A percentile compares a stretch with the other conserved stretches of the same genome.
These are phyloP conservation scores for Calonectria henricotiae DNA, from an alignment of 2,329 filamentous ascomycete species.

Conservation along the genomic window DNA sequence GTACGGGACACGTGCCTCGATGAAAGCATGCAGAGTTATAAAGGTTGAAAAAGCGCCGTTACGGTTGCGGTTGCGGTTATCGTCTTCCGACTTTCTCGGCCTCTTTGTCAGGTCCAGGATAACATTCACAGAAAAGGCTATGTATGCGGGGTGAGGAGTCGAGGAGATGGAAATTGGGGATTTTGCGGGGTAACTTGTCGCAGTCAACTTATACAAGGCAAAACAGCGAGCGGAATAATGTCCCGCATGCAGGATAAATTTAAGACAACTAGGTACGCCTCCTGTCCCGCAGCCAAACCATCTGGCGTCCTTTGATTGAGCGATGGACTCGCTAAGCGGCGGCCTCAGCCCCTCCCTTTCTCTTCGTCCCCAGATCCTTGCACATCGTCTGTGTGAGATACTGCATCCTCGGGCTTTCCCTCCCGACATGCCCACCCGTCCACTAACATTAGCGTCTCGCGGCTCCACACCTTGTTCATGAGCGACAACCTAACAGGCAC, in stretches of 20 bases:
- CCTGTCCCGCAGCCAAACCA: slow-evolving; percentile 20
- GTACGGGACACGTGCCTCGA: neutral
- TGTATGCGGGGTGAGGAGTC: slow-evolving; percentile 23
- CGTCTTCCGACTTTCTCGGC: slow-evolving; percentile 36
- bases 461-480: slow-evolving; percentile 75
- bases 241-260: slow-evolving; percentile 24
- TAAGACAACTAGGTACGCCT: neutral
- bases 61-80: slow-evolving; percentile 37
- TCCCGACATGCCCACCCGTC: slow-evolving; percentile 68
- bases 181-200: slow-evolving; percentile 33
- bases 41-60: neutral
- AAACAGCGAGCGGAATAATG: neutral
- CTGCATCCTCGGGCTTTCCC: slow-evolving; percentile 69
- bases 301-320: slow-evolving; percentile 23
- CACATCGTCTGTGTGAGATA: slow-evolving; percentile 27
- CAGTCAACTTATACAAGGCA: neutral
- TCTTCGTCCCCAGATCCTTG: slow-evolving; percentile 51
- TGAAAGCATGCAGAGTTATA: neutral
- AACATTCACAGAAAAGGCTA: neutral
- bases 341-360: slow-evolving; percentile 44
- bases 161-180: slow-evolving; percentile 17
- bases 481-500: slow-evolving; percentile 74
- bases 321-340: neutral
- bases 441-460: slow-evolving; percentile 68
- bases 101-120: slow-evolving; percentile 1